Percentiles rank a stretch among this genome's conserved stretches.
phyloP scores from a whole-genome alignment of 306 rosid species.

The Rosa multiflora region DNA sequence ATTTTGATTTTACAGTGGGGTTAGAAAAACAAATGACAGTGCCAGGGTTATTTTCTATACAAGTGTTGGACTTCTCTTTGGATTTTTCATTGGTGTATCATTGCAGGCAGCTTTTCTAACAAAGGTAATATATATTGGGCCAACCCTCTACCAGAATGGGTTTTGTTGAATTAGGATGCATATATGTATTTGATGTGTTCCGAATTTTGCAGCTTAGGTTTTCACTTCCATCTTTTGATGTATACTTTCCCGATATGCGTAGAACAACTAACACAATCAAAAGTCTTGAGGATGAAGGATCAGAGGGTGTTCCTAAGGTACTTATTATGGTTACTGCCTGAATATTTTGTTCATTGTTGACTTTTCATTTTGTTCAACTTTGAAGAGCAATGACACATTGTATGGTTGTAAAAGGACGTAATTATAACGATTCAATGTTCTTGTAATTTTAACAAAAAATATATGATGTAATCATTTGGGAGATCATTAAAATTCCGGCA shows the following conservation, averaged over 20 bases:
- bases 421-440: neutral
- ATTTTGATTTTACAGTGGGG: constrained; percentile 42
- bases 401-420: neutral
- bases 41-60: constrained; percentile 55
- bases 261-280: constrained; percentile 42
- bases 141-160: neutral
- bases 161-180: constrained; percentile 3
- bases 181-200: constrained; percentile 30
- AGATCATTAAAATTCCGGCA: neutral
- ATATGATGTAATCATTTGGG: neutral
- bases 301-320: constrained; percentile 66
- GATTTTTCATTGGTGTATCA: constrained; percentile 77
- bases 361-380: neutral
- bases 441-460: neutral
- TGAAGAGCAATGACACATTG: neutral
- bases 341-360: neutral
- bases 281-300: constrained; percentile 55
- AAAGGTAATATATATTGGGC: constrained; percentile 49
- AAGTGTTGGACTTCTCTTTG: constrained; percentile 66
- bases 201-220: constrained; percentile 69
- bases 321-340: constrained; percentile 23
- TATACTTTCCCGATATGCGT: constrained; percentile 53
- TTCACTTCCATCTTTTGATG: constrained; percentile 70
- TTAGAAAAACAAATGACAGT: constrained; percentile 64
- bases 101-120: constrained; percentile 54